phyloP scores from a whole-genome alignment of 768 basidiomycete species.

The Suillus weaverae region DNA sequence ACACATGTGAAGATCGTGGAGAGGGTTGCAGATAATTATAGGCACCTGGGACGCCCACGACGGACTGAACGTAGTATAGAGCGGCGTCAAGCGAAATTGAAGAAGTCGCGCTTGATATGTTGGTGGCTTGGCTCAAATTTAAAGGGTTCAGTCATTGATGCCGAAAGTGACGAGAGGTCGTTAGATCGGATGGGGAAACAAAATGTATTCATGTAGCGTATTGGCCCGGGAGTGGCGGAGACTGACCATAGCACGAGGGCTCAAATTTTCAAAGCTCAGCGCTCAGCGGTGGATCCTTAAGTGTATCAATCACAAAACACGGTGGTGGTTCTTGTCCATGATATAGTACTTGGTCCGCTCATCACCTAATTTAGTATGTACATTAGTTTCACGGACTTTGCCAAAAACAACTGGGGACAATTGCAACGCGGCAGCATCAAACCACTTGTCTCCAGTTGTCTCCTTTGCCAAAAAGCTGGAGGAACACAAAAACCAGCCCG shows the following conservation, averaged over 20 bases:
- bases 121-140: background rate
- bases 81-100: background rate
- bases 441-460: too few relatives aligned
- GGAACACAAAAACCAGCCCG: too few relatives aligned
- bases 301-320: background rate
- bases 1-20: background rate
- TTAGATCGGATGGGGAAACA: background rate
- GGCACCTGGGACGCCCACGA: background rate
- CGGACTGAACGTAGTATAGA: background rate
- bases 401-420: too few relatives aligned
- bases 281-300: background rate
- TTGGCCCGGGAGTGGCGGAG: background rate
- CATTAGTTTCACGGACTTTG: too few relatives aligned
- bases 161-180: background rate
- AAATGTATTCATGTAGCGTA: background rate
- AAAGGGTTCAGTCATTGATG: background rate
- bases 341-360: too few relatives aligned
- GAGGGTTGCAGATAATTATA: background rate
- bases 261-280: too few relatives aligned
- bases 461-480: too few relatives aligned
- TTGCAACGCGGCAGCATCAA: too few relatives aligned
- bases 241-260: too few relatives aligned
- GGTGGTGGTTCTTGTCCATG: background rate
- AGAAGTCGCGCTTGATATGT: background rate
- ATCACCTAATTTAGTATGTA: too few relatives aligned